These are phyloP conservation scores for Carex myosuroides DNA, from an alignment of 176 grass and related monocot species.

Conservation along the genomic window DNA sequence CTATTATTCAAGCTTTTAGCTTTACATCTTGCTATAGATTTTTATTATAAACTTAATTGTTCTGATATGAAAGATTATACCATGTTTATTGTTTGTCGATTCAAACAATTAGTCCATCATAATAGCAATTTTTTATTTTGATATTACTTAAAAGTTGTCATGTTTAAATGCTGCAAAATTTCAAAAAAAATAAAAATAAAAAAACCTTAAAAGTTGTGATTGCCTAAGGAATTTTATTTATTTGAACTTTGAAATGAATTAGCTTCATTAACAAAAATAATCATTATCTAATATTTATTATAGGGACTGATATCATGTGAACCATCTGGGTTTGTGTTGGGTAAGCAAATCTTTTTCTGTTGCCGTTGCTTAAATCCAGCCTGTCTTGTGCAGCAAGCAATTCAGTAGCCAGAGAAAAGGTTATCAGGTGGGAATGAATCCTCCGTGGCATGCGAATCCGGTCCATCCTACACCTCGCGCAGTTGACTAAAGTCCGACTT, in stretches of 20 bases:
- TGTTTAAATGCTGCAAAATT: no score
- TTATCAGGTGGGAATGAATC: background rate
- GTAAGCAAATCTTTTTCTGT: background rate
- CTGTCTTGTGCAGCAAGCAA: conserved; percentile 6
- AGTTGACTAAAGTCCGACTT: conserved; percentile 2
- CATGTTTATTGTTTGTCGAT: background rate
- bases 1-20: background rate
- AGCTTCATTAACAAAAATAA: no score
- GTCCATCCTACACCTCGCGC: background rate
- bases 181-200: no score
- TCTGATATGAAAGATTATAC: background rate
- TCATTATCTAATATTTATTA: no score
- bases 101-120: background rate
- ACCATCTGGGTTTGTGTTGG: background rate
- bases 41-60: background rate
- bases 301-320: background rate
- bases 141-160: background rate
- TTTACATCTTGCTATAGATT: background rate
- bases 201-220: no score
- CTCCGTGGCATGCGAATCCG: background rate
- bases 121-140: background rate
- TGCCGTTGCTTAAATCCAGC: background rate
- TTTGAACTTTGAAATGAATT: no score
- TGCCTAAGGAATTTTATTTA: no score
- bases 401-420: background rate